Base-by-base conservation (phyloP, 164 flowering plant species). In the Tetrastigma voinierianum region DNA sequence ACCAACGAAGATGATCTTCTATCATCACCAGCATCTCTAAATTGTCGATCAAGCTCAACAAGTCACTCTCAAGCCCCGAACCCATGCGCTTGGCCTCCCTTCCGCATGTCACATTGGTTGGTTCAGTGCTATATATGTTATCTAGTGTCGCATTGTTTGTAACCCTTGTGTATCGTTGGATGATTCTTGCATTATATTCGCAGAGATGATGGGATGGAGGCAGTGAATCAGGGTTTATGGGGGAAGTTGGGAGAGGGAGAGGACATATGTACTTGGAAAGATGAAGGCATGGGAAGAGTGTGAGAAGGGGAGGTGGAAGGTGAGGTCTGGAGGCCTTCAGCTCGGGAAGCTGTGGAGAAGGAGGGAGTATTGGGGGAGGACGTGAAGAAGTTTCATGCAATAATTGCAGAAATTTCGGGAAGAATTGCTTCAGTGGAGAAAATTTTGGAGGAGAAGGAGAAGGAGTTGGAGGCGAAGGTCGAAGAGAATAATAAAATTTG, bases 41-140 rank as follows among this genome's bases (percentile, higher is more conserved):
- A 81, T 51, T 91, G 89, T 73, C 98, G 13, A 59, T 86, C 61
- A 86, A 86, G 48, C 54, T 91, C 66, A 91, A 77, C 70, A 88
- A 86, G 51, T 87, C 97, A 87, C 81, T 0, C 80, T 96, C 25
- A 80, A 79, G 86, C 93, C 19, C 93, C 96, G 85, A 2, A 81
- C 91, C 12, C 98, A 18, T 96, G 88, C 70, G 75, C 89, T 9
- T 93, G 96, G 91, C 93, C 97, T 12, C 25, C 76, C 8, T 81
- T 91, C 6, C 90, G 85, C 1, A 70, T 82, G 10, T 77, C 93
- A 7, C 93, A 88, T 71, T 96, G 99, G 98, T 77, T 90, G n/a
- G 93, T 93, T 16, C 93, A 93, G 77, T 46, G 80, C 80, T 2
- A 71, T 66, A 32, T 93, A 77, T 61, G 66, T 64, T 16, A 70